Conservation (phyloP, 2,329 filamentous ascomycete genomes). For the Colletotrichum neosansevieriae region DNA sequence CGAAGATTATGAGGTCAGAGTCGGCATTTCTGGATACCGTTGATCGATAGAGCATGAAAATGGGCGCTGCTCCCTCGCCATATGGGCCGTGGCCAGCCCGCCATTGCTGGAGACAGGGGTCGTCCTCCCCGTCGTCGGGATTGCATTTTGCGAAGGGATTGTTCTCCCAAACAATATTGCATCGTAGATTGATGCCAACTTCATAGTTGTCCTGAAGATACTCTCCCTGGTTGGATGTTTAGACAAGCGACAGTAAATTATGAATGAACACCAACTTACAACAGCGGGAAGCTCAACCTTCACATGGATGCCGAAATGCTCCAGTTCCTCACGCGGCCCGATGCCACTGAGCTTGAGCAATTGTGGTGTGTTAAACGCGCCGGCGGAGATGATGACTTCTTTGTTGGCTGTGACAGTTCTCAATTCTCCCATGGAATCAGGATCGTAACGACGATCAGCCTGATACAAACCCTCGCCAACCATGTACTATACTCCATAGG, state of each 20-base stretch:
- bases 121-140: neutral
- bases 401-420: slow-evolving; percentile 43
- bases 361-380: slow-evolving; percentile 66
- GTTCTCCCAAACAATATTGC: no score
- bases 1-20: neutral
- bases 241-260: neutral
- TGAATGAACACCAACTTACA: slow-evolving; percentile 43
- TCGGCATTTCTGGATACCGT: neutral
- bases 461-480: slow-evolving; percentile 59
- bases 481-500: slow-evolving; percentile 59
- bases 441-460: slow-evolving; percentile 53
- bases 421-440: neutral
- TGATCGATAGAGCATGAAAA: neutral
- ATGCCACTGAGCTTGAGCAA: slow-evolving; percentile 63
- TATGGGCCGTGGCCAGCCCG: neutral
- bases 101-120: slow-evolving; percentile 3
- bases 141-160: neutral
- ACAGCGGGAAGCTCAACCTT: slow-evolving; percentile 68
- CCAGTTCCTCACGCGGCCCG: slow-evolving; percentile 56
- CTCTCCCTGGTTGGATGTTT: neutral
- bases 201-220: slow-evolving; percentile 53
- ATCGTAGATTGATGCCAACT: slow-evolving; percentile 45
- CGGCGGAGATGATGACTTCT: slow-evolving; percentile 60
- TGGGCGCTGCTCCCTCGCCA: neutral
- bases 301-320: slow-evolving; percentile 54